Percentiles rank a stretch among this genome's conserved stretches.
phyloP scores from a whole-genome alignment of 768 basidiomycete species.

The Trametes maxima region DNA sequence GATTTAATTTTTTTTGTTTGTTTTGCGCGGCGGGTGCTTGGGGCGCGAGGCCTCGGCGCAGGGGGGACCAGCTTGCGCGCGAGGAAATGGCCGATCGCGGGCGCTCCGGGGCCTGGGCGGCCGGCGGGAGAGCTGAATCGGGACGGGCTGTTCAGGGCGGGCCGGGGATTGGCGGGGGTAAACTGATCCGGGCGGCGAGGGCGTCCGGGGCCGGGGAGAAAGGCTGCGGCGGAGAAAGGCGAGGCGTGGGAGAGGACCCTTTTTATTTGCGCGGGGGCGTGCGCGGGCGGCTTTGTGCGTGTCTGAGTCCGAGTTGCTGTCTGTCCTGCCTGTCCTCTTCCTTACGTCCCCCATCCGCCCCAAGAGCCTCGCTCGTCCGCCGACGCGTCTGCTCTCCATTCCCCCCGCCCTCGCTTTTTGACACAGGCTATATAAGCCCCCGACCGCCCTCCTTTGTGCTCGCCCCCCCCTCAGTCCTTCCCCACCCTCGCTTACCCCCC shows the following conservation, averaged over 20 bases:
- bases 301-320: background rate
- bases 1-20: too few species aligned
- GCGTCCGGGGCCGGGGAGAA: slow-evolving; percentile 1
- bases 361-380: slow-evolving; percentile 5
- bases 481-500: slow-evolving; percentile 14
- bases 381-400: slow-evolving; percentile 19
- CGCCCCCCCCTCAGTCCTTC: slow-evolving; percentile 19
- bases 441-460: slow-evolving; percentile 21
- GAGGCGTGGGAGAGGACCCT: slow-evolving; percentile 9
- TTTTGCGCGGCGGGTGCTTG: too few species aligned
- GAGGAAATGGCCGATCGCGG: background rate
- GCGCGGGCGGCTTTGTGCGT: background rate
- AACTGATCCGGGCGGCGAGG: slow-evolving; percentile 2
- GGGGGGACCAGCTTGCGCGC: background rate
- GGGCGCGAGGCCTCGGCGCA: too few species aligned
- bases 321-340: slow-evolving; percentile 3
- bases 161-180: slow-evolving; percentile 2
- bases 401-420: slow-evolving; percentile 4
- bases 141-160: slow-evolving; percentile 4
- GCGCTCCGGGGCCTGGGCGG: background rate
- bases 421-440: slow-evolving; percentile 8
- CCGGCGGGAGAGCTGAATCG: background rate
- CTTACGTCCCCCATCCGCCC: slow-evolving; percentile 17
- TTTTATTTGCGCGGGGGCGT: background rate
- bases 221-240: background rate